Conservation (phyloP, 2,329 filamentous ascomycete species). For the Ophiosphaerella korrae region DNA sequence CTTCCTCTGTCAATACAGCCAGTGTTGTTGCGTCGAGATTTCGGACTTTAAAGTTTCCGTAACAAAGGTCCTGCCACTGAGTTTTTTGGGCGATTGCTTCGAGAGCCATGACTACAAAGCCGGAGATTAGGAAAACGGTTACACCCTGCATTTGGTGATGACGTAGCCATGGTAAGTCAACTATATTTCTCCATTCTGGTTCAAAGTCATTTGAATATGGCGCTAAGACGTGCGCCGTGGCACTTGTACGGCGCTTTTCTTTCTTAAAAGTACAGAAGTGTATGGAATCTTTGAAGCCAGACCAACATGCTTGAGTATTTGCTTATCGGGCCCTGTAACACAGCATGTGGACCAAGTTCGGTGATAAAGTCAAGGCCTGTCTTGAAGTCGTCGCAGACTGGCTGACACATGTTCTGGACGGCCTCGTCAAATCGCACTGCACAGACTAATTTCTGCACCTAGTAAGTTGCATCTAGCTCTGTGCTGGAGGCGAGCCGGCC, state of each 20-base stretch:
- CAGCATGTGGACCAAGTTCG: slow-evolving; percentile 32
- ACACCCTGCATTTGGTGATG: slow-evolving; percentile 51
- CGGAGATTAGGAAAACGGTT: slow-evolving; percentile 40
- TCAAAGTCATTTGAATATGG: slow-evolving; percentile 24
- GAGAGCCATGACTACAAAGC: slow-evolving; percentile 37
- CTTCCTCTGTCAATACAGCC: slow-evolving; percentile 32
- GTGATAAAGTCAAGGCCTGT: slow-evolving; percentile 24
- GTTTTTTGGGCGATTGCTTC: slow-evolving; percentile 34
- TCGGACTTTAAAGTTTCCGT: slow-evolving; percentile 22
- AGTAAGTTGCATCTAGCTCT: slow-evolving; percentile 24
- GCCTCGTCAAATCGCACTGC: slow-evolving; percentile 23
- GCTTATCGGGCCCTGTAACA: slow-evolving; percentile 30
- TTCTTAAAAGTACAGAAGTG: slow-evolving; percentile 25
- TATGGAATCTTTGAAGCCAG: slow-evolving; percentile 20
- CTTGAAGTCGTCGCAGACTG: slow-evolving; percentile 9
- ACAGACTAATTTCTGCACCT: slow-evolving; percentile 29
- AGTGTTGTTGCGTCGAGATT: slow-evolving; percentile 21
- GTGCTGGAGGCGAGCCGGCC: slow-evolving; percentile 11
- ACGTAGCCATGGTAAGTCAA: slow-evolving; percentile 54
- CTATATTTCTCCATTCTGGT: slow-evolving; percentile 55
- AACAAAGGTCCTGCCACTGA: slow-evolving; percentile 10
- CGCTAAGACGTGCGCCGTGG: slow-evolving; percentile 21
- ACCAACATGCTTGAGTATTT: slow-evolving; percentile 21
- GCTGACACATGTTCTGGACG: slow-evolving; percentile 15
- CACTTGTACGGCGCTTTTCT: slow-evolving; percentile 24